Evolutionary conservation across 179 eudicot species (phyloP).

Genomic region (Amaranthus tricolor): DNA sequence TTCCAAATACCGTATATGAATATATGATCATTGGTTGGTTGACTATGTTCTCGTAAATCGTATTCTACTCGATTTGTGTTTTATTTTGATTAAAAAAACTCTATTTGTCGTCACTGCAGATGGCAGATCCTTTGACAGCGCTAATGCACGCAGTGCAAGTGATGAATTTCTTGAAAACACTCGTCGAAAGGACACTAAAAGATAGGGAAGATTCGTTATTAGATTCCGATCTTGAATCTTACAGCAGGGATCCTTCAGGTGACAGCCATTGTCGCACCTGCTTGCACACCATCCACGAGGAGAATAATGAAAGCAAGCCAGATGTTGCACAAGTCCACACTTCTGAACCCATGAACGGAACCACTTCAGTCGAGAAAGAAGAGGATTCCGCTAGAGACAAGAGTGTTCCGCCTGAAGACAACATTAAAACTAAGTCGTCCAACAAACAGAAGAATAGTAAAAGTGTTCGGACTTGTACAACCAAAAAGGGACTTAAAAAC

Average conservation of each 20-base stretch:
- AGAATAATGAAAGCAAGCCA: constrained; percentile 30
- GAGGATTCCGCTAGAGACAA: constrained; percentile 12
- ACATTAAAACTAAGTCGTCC: constrained; percentile 5
- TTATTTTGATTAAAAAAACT: no score
- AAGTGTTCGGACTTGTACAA: constrained; percentile 16
- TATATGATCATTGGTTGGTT: neutral
- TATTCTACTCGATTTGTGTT: no score
- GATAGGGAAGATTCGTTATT: constrained; percentile 64
- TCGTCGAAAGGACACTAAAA: constrained; percentile 61
- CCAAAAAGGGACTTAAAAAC: constrained; percentile 20
- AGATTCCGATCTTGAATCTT: constrained; percentile 39
- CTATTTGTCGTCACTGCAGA: constrained; percentile 39
- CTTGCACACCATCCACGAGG: constrained; percentile 39
- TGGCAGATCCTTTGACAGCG: constrained; percentile 92
- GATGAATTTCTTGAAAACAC: constrained; percentile 89
- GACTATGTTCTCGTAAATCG: neutral
- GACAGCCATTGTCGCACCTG: constrained; percentile 44
- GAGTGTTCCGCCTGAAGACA: neutral
- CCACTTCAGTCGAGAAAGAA: constrained; percentile 10
- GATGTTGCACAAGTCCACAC: constrained; percentile 27
- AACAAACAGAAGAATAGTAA: constrained; percentile 14
- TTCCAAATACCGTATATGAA: neutral
- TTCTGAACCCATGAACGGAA: constrained; percentile 8
- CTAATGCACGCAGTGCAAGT: constrained; percentile 94
- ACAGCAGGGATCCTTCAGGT: constrained; percentile 47